phyloP scores from a whole-genome alignment of 176 grass and related monocot genomes.

The Paspalum vaginatum region DNA sequence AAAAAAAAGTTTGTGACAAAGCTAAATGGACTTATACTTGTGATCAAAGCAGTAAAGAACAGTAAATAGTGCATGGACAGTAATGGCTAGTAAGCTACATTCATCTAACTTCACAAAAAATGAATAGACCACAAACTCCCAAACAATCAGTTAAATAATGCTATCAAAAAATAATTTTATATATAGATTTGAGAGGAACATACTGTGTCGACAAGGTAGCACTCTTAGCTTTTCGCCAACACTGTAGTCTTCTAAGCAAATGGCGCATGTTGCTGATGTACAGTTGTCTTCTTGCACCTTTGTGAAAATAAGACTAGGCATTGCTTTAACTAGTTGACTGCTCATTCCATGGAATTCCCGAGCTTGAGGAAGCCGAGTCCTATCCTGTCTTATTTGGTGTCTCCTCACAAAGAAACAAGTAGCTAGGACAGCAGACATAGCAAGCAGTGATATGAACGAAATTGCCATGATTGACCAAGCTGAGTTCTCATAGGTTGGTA shows the following conservation, averaged over 20 bases:
- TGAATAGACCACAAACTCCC: not conserved
- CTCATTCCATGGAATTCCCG: slow-evolving; percentile 83
- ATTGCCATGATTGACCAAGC: slow-evolving; percentile 84
- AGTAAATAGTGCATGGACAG: slow-evolving; percentile 1
- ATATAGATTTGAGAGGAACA: slow-evolving; percentile 42
- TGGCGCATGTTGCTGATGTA: slow-evolving; percentile 78
- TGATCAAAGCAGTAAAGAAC: not conserved
- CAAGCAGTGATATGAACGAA: slow-evolving; percentile 86
- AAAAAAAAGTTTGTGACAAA: not conserved
- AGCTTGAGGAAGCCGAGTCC: slow-evolving; percentile 41
- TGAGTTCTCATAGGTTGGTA: slow-evolving; percentile 59
- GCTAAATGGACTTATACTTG: not conserved
- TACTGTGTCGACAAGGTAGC: slow-evolving; percentile 90
- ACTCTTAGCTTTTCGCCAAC: slow-evolving; percentile 81
- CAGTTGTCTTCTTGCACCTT: slow-evolving; percentile 80
- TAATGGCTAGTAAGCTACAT: slow-evolving; percentile 13
- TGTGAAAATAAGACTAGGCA: slow-evolving; percentile 88
- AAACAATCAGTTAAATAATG: slow-evolving; percentile 8
- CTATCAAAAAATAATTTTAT: not conserved
- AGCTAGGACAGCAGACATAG: slow-evolving; percentile 80
- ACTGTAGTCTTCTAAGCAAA: slow-evolving; percentile 94
- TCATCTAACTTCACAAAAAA: slow-evolving; percentile 12
- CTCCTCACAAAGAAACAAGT: slow-evolving; percentile 85
- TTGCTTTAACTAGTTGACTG: slow-evolving; percentile 85
- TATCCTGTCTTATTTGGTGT: slow-evolving; percentile 61